Evolutionary conservation across 441 rosid species (phyloP).

Genomic region (Erysimum cheiri): DNA sequence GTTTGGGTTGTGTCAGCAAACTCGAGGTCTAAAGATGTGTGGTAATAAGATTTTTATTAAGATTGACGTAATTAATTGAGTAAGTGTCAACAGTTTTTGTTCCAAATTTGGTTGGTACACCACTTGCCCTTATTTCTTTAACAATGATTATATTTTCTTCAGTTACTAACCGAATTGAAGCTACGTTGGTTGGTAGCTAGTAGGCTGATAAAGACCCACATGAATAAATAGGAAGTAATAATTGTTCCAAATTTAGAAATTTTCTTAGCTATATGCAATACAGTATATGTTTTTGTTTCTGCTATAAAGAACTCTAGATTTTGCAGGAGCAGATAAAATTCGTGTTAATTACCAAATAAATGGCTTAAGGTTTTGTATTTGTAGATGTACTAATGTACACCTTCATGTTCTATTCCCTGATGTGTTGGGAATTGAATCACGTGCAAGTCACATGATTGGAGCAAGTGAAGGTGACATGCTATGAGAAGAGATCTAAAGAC

Average conservation of each 20-base stretch:
- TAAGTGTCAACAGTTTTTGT: not conserved
- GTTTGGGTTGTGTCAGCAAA: not conserved
- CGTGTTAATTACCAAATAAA: not conserved
- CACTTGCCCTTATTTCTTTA: not conserved
- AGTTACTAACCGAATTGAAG: too few species aligned
- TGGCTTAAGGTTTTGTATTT: not conserved
- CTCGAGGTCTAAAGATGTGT: not conserved
- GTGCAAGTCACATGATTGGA: not conserved
- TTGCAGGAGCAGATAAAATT: not conserved
- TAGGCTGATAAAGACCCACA: too few species aligned
- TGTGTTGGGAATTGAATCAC: not conserved
- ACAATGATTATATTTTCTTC: too few species aligned
- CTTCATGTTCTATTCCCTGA: not conserved
- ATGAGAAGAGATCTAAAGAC: not conserved
- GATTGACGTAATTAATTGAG: too few species aligned
- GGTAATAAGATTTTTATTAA: too few species aligned
- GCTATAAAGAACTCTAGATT: too few species aligned
- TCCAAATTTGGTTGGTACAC: not conserved
- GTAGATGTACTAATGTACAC: not conserved
- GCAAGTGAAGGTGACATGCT: not conserved
- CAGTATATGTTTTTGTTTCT: too few species aligned
- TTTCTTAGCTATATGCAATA: too few species aligned
- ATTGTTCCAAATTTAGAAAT: too few species aligned
- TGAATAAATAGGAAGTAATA: too few species aligned
- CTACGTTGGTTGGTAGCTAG: too few species aligned